These are phyloP conservation scores for Candida arabinofermentans DNA, from an alignment of 805 yeast genomes.

Conservation along the genomic window DNA sequence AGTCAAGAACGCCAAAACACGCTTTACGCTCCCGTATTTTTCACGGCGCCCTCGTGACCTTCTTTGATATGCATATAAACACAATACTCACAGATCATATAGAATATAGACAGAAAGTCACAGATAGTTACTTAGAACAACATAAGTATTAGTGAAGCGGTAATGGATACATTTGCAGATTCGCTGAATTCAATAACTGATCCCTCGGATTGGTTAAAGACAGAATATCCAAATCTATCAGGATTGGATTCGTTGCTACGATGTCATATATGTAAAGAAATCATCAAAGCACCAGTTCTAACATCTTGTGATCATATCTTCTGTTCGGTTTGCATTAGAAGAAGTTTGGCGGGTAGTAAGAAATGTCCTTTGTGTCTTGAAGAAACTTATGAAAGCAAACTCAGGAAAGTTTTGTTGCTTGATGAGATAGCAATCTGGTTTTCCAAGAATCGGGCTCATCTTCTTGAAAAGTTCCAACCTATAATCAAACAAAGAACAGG, in stretches of 20 bases:
- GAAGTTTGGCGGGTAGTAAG: slow-evolving; percentile 54
- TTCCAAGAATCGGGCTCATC: slow-evolving; percentile 35
- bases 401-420: slow-evolving; percentile 62
- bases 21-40: background rate
- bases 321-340: slow-evolving; percentile 82
- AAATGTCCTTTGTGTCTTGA: slow-evolving; percentile 77
- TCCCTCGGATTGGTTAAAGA: slow-evolving; percentile 64
- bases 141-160: too few species aligned
- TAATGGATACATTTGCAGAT: slow-evolving; percentile 18
- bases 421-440: slow-evolving; percentile 66
- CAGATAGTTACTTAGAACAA: too few species aligned
- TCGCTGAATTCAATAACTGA: slow-evolving; percentile 43
- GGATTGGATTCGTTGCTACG: slow-evolving; percentile 68
- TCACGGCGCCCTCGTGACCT: background rate
- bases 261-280: slow-evolving; percentile 87
- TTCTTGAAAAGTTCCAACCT: slow-evolving; percentile 31
- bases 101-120: too few species aligned
- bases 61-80: too few species aligned
- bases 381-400: slow-evolving; percentile 64
- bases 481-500: too few species aligned
- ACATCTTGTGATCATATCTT: slow-evolving; percentile 87
- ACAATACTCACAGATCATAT: too few species aligned
- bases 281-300: slow-evolving; percentile 71
- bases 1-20: background rate
- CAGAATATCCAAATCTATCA: slow-evolving; percentile 50